Conservation (phyloP, 306 rosid species). For the Castanea mollissima region DNA sequence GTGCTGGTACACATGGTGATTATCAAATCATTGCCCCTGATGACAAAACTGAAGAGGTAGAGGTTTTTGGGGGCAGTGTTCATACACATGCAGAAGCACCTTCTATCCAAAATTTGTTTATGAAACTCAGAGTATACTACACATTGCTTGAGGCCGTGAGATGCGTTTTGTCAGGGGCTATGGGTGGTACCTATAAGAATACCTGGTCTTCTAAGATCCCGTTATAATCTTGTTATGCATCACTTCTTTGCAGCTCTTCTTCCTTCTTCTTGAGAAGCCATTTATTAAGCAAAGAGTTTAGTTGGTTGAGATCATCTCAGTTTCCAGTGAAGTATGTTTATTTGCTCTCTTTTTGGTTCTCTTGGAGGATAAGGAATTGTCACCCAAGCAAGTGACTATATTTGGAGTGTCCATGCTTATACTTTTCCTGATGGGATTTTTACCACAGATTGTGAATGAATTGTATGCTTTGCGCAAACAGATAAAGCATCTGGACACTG, state of each 20-base stretch:
- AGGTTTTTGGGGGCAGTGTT: too few relatives aligned
- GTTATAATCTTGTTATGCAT: constrained; percentile 44
- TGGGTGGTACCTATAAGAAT: constrained; percentile 59
- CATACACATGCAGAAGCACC: too few relatives aligned
- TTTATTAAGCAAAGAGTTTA: too few relatives aligned
- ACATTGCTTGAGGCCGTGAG: constrained; percentile 64
- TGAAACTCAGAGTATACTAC: constrained; percentile 77
- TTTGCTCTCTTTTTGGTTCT: constrained; percentile 48
- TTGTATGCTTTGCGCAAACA: constrained; percentile 73
- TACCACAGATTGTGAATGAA: constrained; percentile 57
- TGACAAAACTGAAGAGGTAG: too few relatives aligned
- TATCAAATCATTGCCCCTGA: too few relatives aligned
- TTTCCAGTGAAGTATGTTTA: constrained; percentile 54
- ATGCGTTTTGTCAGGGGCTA: constrained; percentile 51
- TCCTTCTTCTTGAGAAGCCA: too few relatives aligned
- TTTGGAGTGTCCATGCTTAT: constrained; percentile 59
- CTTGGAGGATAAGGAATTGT: constrained; percentile 35
- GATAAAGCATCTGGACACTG: constrained; percentile 52
- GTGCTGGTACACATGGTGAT: too few relatives aligned
- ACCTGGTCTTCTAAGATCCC: constrained; percentile 45
- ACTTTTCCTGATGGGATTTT: constrained; percentile 58
- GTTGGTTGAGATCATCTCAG: constrained; percentile 53
- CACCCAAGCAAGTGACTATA: constrained; percentile 35
- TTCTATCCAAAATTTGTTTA: constrained; percentile 46
- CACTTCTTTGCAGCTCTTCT: background rate